phyloP scores from a whole-genome alignment of 768 basidiomycete species.

The Trametes villosa region DNA sequence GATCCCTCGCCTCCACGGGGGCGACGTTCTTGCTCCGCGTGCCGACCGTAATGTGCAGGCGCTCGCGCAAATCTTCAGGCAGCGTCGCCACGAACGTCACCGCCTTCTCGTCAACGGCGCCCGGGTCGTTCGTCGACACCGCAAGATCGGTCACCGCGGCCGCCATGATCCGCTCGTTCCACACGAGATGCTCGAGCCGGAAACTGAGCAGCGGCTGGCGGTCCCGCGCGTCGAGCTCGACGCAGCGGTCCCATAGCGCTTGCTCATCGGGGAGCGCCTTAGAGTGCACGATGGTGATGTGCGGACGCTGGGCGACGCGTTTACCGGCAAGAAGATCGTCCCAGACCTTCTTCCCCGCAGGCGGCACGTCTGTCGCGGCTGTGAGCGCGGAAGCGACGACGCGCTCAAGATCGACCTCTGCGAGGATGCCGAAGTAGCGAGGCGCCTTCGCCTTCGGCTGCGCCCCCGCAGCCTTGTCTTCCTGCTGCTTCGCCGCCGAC shows the following conservation, averaged over 20 bases:
- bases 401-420: conserved; percentile 66
- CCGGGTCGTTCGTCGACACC: conserved; percentile 37
- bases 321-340: conserved; percentile 44
- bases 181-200: conserved; percentile 64
- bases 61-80: conserved; percentile 47
- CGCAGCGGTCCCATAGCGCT: conserved; percentile 58
- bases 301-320: conserved; percentile 66
- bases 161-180: conserved; percentile 83
- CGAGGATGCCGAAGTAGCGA: conserved; percentile 80
- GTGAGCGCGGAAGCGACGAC: conserved; percentile 51
- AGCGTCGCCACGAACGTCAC: conserved; percentile 53
- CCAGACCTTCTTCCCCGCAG: conserved; percentile 51
- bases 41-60: conserved; percentile 89
- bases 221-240: conserved; percentile 41
- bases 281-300: conserved; percentile 85
- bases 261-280: conserved; percentile 44
- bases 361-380: conserved; percentile 35
- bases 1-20: conserved; percentile 69
- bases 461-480: conserved; percentile 40
- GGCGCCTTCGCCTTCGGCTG: conserved; percentile 31
- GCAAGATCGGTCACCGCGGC: conserved; percentile 66
- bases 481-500: conserved; percentile 38
- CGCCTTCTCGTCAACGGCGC: conserved; percentile 41
- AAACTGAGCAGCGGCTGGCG: conserved; percentile 62
- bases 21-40: conserved; percentile 55